A percentile compares a stretch with the other conserved stretches of the same genome.
phyloP scores from a whole-genome alignment of 192 early-diverging fungal species.

The Backusella tuberculispora region DNA sequence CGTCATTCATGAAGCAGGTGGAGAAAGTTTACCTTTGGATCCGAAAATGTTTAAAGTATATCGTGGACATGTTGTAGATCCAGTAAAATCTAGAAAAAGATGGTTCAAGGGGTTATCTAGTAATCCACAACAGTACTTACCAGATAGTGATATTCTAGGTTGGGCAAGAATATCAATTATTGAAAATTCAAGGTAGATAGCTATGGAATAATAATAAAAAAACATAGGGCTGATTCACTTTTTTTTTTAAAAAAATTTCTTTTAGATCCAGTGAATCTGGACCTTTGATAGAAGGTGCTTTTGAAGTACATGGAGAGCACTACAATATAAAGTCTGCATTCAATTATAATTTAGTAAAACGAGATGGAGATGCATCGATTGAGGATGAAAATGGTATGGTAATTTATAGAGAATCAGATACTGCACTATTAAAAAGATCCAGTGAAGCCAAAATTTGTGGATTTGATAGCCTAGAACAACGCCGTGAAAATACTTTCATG shows the following conservation, averaged over 20 bases:
- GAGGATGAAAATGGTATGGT: slow-evolving; percentile 13
- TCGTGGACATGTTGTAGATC: slow-evolving; percentile 43
- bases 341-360: slow-evolving; percentile 54
- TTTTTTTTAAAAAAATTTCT: neutral
- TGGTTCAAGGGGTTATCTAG: slow-evolving; percentile 14
- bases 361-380: slow-evolving; percentile 47
- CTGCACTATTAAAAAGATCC: neutral
- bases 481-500: neutral
- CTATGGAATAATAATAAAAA: slow-evolving; percentile 18
- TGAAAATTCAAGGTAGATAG: slow-evolving; percentile 31
- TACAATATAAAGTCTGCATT: slow-evolving; percentile 58
- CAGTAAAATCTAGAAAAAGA: slow-evolving; percentile 19
- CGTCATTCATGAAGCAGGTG: slow-evolving; percentile 22
- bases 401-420: slow-evolving; percentile 32
- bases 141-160: slow-evolving; percentile 46
- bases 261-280: slow-evolving; percentile 21
- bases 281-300: slow-evolving; percentile 60
- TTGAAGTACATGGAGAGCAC: slow-evolving; percentile 53
- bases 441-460: slow-evolving; percentile 22
- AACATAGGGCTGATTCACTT: neutral
- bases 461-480: slow-evolving; percentile 15
- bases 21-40: neutral
- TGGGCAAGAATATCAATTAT: slow-evolving; percentile 53
- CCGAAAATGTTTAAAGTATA: slow-evolving; percentile 41
- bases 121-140: neutral